phyloP scores from a whole-genome alignment of 129 eudicot genomes.

The Helianthus tuberosus region DNA sequence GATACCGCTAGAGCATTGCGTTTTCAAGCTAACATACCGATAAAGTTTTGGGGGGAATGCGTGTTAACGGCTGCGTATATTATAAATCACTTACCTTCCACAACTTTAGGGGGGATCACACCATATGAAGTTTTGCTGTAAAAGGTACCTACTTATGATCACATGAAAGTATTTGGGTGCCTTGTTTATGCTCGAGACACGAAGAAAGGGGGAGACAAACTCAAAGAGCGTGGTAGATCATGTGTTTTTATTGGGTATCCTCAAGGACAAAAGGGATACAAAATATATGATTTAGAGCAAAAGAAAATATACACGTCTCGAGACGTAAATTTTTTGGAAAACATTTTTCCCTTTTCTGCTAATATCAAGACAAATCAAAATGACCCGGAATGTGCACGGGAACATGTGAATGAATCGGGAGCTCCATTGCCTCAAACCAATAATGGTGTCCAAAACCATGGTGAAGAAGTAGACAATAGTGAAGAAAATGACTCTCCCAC shows the following conservation, averaged over 20 bases:
- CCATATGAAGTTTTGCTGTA: not conserved
- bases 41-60: too few relatives aligned
- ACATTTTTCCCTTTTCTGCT: not conserved
- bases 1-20: slow-evolving; percentile 21
- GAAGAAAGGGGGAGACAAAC: not conserved
- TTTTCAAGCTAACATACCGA: slow-evolving; percentile 21
- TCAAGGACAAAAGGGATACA: slow-evolving; percentile 9
- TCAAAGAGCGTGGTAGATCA: not conserved
- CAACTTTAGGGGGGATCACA: not conserved
- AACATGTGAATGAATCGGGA: not conserved
- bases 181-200: not conserved
- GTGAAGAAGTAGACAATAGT: not conserved
- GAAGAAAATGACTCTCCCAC: too few relatives aligned
- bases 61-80: too few relatives aligned
- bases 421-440: not conserved
- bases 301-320: not conserved
- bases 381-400: too few relatives aligned
- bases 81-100: not conserved
- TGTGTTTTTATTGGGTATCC: slow-evolving; percentile 26
- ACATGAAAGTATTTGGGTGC: slow-evolving; percentile 8
- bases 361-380: not conserved
- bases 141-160: not conserved
- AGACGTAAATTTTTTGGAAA: slow-evolving; percentile 10
- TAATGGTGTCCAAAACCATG: not conserved
- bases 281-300: not conserved